Conservation (phyloP, 345 rosid genomes). For the Xanthoceras sorbifolium region DNA sequence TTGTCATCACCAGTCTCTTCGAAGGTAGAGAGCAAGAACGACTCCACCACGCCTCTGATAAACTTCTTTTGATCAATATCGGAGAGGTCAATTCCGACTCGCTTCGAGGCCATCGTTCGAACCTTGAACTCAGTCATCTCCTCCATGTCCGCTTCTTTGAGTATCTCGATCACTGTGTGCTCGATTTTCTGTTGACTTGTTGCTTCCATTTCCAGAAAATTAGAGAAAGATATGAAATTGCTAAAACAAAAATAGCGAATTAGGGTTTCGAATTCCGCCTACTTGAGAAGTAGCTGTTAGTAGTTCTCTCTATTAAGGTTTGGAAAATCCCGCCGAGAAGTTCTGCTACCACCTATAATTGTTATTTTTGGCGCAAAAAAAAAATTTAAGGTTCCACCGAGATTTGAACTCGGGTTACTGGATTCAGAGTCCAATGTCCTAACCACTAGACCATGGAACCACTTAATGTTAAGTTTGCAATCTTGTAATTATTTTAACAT, state of each 20-base stretch:
- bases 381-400: slow-evolving; percentile 76
- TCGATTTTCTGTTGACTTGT: slow-evolving; percentile 43
- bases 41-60: slow-evolving; percentile 61
- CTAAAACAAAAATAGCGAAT: background rate
- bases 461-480: too few relatives aligned
- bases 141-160: slow-evolving; percentile 56
- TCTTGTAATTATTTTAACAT: too few relatives aligned
- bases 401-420: slow-evolving; percentile 97
- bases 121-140: slow-evolving; percentile 76
- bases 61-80: slow-evolving; percentile 39
- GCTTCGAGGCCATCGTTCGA: slow-evolving; percentile 54
- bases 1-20: slow-evolving; percentile 25
- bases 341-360: background rate
- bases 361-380: background rate
- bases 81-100: slow-evolving; percentile 61
- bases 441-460: slow-evolving; percentile 91
- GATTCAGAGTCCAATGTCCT: slow-evolving; percentile 98
- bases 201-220: slow-evolving; percentile 37
- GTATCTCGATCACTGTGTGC: slow-evolving; percentile 56
- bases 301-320: background rate
- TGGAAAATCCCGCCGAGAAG: background rate
- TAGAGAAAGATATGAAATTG: background rate
- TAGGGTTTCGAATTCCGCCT: slow-evolving; percentile 27
- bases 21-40: slow-evolving; percentile 49
- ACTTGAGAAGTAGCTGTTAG: background rate